Conservation (phyloP, 2,329 filamentous ascomycete genomes). For the Nemania abortiva region DNA sequence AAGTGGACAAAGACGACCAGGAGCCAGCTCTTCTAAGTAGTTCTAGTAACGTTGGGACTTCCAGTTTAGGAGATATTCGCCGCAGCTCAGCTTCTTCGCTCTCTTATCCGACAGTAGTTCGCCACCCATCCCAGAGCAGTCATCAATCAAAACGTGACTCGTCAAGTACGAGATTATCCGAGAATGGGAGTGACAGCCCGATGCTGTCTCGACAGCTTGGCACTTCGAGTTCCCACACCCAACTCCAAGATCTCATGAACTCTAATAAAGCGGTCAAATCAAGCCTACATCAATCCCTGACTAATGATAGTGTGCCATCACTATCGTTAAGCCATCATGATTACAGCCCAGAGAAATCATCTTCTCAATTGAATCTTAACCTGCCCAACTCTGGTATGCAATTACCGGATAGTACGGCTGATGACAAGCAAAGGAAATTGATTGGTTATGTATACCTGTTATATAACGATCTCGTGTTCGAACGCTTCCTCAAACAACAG, state of each 20-base stretch:
- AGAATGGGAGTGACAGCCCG: conserved; percentile 69
- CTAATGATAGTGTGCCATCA: conserved; percentile 70
- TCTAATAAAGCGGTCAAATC: conserved; percentile 70
- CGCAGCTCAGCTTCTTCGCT: conserved; percentile 66
- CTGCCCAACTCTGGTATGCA: conserved; percentile 46
- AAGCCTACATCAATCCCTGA: conserved; percentile 65
- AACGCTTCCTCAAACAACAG: conserved; percentile 85
- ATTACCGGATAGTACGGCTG: conserved; percentile 41
- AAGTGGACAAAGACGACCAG: conserved; percentile 51
- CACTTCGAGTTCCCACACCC: conserved; percentile 64
- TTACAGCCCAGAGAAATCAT: conserved; percentile 56
- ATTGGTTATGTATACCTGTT: conserved; percentile 81
- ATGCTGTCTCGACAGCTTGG: conserved; percentile 66
- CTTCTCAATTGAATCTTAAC: conserved; percentile 49
- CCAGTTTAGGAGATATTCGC: conserved; percentile 60
- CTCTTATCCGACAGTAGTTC: conserved; percentile 55
- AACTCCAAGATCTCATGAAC: conserved; percentile 70
- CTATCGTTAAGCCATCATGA: conserved; percentile 65
- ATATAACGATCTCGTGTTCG: conserved; percentile 85
- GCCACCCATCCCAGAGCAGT: conserved; percentile 64
- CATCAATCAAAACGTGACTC: conserved; percentile 63
- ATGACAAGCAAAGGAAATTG: conserved; percentile 62
- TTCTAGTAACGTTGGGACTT: conserved; percentile 47
- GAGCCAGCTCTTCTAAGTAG: conserved; percentile 58
- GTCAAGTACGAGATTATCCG: conserved; percentile 56